Evolutionary conservation across 1,139 yeast species (phyloP), one percentile per base, ranked within the genome.

Genomic region (Lodderomyces parapsilosis): DNA sequence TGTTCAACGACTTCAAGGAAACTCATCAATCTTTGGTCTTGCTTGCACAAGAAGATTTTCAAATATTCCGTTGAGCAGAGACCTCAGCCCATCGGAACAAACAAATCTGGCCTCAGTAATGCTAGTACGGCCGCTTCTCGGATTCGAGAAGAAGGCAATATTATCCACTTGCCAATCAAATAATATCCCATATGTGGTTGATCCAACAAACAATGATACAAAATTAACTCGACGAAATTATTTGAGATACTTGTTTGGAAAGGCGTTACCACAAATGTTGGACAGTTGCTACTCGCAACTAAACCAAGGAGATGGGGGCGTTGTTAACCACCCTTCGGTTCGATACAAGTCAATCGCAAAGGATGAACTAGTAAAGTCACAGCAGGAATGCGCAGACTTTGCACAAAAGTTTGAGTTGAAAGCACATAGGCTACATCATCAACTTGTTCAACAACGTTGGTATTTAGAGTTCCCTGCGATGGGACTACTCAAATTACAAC

Each of bases 121-220:
- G 17, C 54, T 71, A 1, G 51, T 71, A 5, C 59, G 94, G 23
- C 96, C 95, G 0, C 58, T 86, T 40, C 62, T 86, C 30, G 57
- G 50, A 0, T 58, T 69, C 24, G 43, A 58, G 0, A 86, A 86
- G 53, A 14, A 46, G 0, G 69, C 72, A 1, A 67, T 85, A 6
- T 60, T 68, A 8, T 58, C 64, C 0, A 76, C 79, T 8, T 84
- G 91, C 47, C 34, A 42, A 5, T 42, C 43, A 0, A 57, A 71
- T 25, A 45, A 52, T 1, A 53, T 86, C 1, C 42, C 47, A 0
- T 86, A 93, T 91, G 79, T 81, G 44, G 90, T 85, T 52, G 96
- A 87, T 56, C 55, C 64, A 1, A 81, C 93, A 0, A 87, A 87
- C 52, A 53, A 55, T 4, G 85, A 85, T 49, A 57, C 70, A 1